Evolutionary conservation across 2,329 filamentous ascomycete genomes (phyloP).

Genomic region (Didymella lethalis): DNA sequence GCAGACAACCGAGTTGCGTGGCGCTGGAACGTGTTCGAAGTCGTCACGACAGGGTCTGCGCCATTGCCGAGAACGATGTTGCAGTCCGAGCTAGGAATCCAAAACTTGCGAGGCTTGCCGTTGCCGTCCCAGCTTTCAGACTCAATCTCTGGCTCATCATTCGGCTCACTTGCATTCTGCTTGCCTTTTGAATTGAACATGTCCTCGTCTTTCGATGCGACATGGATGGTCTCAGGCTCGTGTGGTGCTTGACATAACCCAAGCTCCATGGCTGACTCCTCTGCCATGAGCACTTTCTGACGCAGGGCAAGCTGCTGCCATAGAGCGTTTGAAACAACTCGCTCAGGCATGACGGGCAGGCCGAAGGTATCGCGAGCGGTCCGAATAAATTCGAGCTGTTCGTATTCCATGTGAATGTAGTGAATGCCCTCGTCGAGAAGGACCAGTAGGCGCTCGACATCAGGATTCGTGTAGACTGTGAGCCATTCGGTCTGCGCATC

Average conservation of each 20-base stretch:
- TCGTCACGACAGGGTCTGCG: slow-evolving; percentile 60
- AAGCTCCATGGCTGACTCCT: slow-evolving; percentile 61
- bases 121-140: slow-evolving; percentile 64
- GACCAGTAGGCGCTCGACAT: slow-evolving; percentile 64
- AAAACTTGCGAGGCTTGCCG: slow-evolving; percentile 63
- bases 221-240: slow-evolving; percentile 38
- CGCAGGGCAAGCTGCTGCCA: slow-evolving; percentile 66
- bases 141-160: slow-evolving; percentile 48
- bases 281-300: slow-evolving; percentile 62
- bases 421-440: slow-evolving; percentile 67
- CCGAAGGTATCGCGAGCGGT: slow-evolving; percentile 61
- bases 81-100: slow-evolving; percentile 64
- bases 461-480: slow-evolving; percentile 61
- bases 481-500: slow-evolving; percentile 60
- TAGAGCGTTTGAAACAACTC: slow-evolving; percentile 63
- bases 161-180: slow-evolving; percentile 40
- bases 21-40: slow-evolving; percentile 55
- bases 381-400: slow-evolving; percentile 64
- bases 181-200: slow-evolving; percentile 55
- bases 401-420: slow-evolving; percentile 66
- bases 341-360: slow-evolving; percentile 63
- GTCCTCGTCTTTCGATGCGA: slow-evolving; percentile 33
- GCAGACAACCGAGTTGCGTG: slow-evolving; percentile 59
- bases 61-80: slow-evolving; percentile 65
- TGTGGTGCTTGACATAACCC: slow-evolving; percentile 58